Conservation (phyloP, 2,329 filamentous ascomycete species). For the Aspergillus niger region DNA sequence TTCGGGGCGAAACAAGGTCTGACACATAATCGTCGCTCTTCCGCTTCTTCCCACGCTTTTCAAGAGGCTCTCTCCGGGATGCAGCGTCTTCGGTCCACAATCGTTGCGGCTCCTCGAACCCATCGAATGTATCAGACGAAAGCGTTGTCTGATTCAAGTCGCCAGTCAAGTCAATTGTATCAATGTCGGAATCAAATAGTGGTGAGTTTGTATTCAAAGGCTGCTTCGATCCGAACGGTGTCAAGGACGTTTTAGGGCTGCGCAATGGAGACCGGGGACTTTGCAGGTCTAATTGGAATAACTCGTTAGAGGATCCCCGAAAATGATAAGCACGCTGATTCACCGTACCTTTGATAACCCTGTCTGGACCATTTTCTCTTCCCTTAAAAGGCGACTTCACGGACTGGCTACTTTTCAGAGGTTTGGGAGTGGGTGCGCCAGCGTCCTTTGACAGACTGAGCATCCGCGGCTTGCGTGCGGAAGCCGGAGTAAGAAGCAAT, state of each 20-base stretch:
- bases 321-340: neutral
- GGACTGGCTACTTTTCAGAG: conserved; percentile 19
- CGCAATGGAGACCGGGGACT: conserved; percentile 24
- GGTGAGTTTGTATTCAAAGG: conserved; percentile 20
- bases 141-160: conserved; percentile 38
- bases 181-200: conserved; percentile 35
- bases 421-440: conserved; percentile 23
- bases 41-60: conserved; percentile 49
- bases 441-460: conserved; percentile 34
- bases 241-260: conserved; percentile 18
- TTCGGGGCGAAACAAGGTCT: conserved; percentile 39
- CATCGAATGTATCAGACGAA: conserved; percentile 42
- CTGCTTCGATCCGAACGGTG: conserved; percentile 24
- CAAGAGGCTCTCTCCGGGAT: conserved; percentile 36
- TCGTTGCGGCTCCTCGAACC: conserved; percentile 43
- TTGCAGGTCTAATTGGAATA: conserved; percentile 17
- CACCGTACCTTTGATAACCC: conserved; percentile 30
- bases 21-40: conserved; percentile 52
- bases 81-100: conserved; percentile 50
- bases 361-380: conserved; percentile 9
- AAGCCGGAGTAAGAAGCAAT: conserved; percentile 45
- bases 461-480: conserved; percentile 43
- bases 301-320: conserved; percentile 8
- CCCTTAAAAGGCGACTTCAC: conserved; percentile 15
- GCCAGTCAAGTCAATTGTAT: conserved; percentile 50